These are phyloP conservation scores for Teratosphaeria gauchensis DNA, from an alignment of 2,329 filamentous ascomycete species.

Conservation along the genomic window DNA sequence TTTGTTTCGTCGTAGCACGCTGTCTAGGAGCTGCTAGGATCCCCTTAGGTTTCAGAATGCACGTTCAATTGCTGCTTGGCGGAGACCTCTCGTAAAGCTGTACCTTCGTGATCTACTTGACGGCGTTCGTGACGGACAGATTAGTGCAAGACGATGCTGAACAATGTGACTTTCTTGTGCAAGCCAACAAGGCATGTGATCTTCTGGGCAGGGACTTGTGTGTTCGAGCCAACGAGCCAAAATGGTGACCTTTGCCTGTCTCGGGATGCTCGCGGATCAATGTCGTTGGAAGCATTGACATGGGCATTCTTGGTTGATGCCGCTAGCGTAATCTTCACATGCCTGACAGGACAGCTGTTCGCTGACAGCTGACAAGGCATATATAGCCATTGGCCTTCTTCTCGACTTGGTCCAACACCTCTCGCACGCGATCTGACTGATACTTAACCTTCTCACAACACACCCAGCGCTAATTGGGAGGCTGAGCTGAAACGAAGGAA, in stretches of 20 bases:
- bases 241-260: background rate
- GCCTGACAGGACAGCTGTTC: background rate
- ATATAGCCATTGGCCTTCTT: background rate
- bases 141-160: too few species aligned
- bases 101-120: too few species aligned
- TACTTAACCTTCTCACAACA: background rate
- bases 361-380: background rate
- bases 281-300: background rate
- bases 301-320: background rate
- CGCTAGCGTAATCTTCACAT: background rate
- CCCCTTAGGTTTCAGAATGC: too few species aligned
- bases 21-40: too few species aligned
- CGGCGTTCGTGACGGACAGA: too few species aligned
- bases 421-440: background rate
- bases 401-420: background rate
- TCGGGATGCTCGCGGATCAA: background rate
- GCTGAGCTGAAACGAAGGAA: background rate
- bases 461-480: background rate
- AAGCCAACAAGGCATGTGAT: background rate
- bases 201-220: background rate
- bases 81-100: too few species aligned
- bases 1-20: too few species aligned
- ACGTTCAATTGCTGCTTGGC: too few species aligned
- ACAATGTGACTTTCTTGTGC: background rate
- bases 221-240: background rate